Evolutionary conservation across 2,329 filamentous ascomycete genomes (phyloP).

Genomic region (Penicillium sp.): DNA sequence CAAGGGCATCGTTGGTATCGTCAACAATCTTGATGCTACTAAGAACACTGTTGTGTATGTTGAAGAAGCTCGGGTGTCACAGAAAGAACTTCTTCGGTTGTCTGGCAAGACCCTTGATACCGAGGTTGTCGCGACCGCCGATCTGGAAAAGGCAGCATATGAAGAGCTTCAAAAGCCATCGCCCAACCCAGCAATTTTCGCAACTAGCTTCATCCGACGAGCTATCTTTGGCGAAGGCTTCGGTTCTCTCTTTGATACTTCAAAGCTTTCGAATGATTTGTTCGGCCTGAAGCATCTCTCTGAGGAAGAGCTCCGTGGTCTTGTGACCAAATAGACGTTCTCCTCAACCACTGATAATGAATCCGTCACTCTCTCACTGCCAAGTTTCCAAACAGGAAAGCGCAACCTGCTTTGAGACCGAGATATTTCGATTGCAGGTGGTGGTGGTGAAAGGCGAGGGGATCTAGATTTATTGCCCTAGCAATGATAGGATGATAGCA

Average conservation of each 20-base stretch:
- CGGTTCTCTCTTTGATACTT: slow-evolving; percentile 26
- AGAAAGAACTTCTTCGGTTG: slow-evolving; percentile 40
- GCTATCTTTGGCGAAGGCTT: slow-evolving; percentile 37
- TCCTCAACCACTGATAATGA: not conserved
- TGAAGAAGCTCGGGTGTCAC: slow-evolving; percentile 48
- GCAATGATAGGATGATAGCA: not conserved
- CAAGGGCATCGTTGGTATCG: slow-evolving; percentile 51
- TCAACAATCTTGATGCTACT: slow-evolving; percentile 54
- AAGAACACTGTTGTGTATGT: slow-evolving; percentile 54
- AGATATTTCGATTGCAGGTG: not conserved
- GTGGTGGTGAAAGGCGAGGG: not conserved
- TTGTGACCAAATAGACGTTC: not conserved
- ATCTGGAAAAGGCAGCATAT: slow-evolving; percentile 29
- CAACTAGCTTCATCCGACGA: slow-evolving; percentile 30
- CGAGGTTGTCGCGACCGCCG: slow-evolving; percentile 27
- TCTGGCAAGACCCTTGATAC: slow-evolving; percentile 30
- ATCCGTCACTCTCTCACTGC: not conserved
- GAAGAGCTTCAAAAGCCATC: slow-evolving; percentile 34
- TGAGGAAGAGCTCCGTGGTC: slow-evolving; percentile 32
- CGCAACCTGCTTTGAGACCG: not conserved
- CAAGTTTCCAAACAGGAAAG: not conserved
- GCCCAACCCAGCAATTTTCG: slow-evolving; percentile 22
- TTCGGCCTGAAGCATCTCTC: slow-evolving; percentile 38
- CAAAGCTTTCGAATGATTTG: slow-evolving; percentile 40
- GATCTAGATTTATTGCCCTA: not conserved